Evolutionary conservation across 192 early-diverging fungal species (phyloP), one percentile per base, ranked within the genome.

Genomic region (Backusella westeae): DNA sequence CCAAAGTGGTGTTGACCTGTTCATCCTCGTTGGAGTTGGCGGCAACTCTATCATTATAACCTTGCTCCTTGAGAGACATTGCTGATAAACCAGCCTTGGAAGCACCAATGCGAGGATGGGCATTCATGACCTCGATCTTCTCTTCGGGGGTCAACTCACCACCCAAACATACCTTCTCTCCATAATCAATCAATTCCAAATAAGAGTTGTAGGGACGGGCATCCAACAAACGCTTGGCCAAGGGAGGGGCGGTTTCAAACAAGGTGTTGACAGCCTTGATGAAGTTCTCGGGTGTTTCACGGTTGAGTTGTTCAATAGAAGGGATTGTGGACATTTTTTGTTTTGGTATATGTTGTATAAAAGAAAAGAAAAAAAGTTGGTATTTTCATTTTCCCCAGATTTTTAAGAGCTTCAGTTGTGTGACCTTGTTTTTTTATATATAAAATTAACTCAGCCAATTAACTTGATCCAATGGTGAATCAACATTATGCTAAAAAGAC

Each of bases 91-190:
- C 90, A 21, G 77, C 82, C 34, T 90, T 89, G 70, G 82, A 87
- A 49, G 91, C 93, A 72, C 96, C 96, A 75, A 97, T 94, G 26
- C 94, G 89, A 29, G 96, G 94, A 78, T 97, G 96, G 2, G 95
- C 95, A 80, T 96, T 96, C 76, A 97, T 90, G 12, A 97, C 88
- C 21, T 89, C 89, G 34, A 95, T 80, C 76, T 93, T 89, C 80
- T 95, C 93, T 39, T 86, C 79, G 0, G 86, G 71, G 41, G 84
- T 88, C 52, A 94, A 82, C 34, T 87, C 78, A 46, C 83, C 74
- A 41, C 87, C 84, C 71, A 87, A 85, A 46, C 81, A 82, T 2
- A 83, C 52, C 10, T 69, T 63, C 70, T 88, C 83, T n/a, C 81
- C 76, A 42, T 79, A 77, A 69, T 92, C 89, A 74, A 97, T 89